Percentiles rank a stretch among this genome's conserved stretches.
Evolutionary conservation across 1,139 yeast species (phyloP).

Genomic region (Saccharomyces hybrid): DNA sequence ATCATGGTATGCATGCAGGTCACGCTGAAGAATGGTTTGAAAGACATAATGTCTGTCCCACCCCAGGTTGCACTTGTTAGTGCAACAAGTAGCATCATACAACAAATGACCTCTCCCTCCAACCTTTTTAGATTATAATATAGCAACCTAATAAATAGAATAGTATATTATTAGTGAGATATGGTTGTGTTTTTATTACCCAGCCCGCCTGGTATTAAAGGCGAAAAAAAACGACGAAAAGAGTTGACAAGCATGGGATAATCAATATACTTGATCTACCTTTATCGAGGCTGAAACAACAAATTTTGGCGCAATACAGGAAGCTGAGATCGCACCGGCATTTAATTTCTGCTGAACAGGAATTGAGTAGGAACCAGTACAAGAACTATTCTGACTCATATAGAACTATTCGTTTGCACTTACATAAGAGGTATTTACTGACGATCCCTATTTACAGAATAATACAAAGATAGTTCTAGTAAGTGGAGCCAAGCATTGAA

Average conservation of each 20-base stretch:
- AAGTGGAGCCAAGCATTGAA: too few species aligned
- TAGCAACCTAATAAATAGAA: too few species aligned
- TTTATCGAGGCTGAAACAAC: neutral
- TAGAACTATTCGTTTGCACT: neutral
- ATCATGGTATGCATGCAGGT: slow-evolving; percentile 89
- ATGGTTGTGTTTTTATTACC: neutral
- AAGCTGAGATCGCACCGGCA: neutral
- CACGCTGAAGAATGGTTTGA: slow-evolving; percentile 96
- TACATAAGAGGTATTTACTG: neutral
- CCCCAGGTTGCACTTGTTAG: slow-evolving; percentile 82
- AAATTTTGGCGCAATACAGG: neutral
- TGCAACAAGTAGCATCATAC: slow-evolving; percentile 40
- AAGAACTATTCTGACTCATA: too few species aligned
- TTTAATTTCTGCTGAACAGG: neutral
- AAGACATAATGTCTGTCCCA: slow-evolving; percentile 83
- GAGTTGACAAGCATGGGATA: neutral
- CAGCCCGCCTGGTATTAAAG: neutral
- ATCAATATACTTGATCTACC: neutral
- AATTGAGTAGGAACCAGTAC: neutral
- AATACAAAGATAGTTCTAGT: neutral
- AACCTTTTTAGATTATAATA: neutral
- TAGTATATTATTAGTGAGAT: neutral
- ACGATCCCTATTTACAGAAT: neutral
- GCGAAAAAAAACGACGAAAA: neutral
- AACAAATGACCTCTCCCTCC: neutral